A percentile compares a stretch with the other conserved stretches of the same genome.
Conservation (phyloP, 2,329 filamentous ascomycete species). For the Scedosporium boydii region DNA sequence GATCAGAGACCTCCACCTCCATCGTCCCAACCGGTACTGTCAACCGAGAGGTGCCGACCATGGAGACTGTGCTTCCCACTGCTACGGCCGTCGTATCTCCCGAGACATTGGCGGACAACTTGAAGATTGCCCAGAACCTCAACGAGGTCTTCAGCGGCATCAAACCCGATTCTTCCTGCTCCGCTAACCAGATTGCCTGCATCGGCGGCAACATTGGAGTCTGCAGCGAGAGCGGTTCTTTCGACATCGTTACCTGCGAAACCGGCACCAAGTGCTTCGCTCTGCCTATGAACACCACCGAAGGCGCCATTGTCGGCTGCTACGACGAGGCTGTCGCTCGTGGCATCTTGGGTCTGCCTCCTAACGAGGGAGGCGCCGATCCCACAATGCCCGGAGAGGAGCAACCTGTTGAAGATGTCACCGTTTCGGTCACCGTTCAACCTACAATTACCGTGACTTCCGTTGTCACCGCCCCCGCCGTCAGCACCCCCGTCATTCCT, state of each 20-base stretch:
- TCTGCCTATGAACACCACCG: conserved; percentile 39
- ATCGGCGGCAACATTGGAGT: conserved; percentile 37
- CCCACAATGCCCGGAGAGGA: not conserved
- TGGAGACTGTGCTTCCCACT: conserved; percentile 22
- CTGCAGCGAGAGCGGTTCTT: conserved; percentile 32
- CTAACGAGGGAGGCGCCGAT: not conserved
- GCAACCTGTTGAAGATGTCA: not conserved
- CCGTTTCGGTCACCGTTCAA: not conserved
- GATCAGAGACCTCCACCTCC: not conserved
- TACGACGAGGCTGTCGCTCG: conserved; percentile 18
- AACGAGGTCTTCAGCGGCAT: conserved; percentile 38
- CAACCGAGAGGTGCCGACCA: conserved; percentile 31
- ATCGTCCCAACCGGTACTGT: conserved; percentile 23
- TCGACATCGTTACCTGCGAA: conserved; percentile 29
- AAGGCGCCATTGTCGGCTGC: conserved; percentile 41
- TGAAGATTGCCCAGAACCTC: conserved; percentile 32
- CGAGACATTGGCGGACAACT: conserved; percentile 32
- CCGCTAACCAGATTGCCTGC: conserved; percentile 38
- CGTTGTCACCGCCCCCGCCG: not conserved
- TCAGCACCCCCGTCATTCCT: not conserved
- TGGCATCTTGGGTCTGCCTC: not conserved
- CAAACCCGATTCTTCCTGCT: conserved; percentile 36
- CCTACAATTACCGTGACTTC: not conserved
- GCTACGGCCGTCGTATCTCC: conserved; percentile 31
- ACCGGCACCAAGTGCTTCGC: conserved; percentile 36